A percentile compares a stretch with the other conserved stretches of the same genome.
Evolutionary conservation across 345 rosid genomes (phyloP).

Genomic region (Abelmoschus esculentus): DNA sequence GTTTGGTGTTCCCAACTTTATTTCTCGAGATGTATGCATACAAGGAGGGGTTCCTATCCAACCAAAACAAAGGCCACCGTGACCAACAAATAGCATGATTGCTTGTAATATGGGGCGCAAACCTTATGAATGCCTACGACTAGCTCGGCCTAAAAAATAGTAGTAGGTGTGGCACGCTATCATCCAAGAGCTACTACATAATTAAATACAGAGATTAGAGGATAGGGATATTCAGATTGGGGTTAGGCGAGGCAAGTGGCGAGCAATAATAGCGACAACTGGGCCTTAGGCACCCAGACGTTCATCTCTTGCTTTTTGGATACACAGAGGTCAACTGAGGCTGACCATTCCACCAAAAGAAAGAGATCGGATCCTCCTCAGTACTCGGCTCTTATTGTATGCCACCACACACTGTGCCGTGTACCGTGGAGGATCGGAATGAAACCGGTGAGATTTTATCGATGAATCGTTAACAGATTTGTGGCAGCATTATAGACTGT

Average conservation of each 20-base stretch:
- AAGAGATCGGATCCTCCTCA: too few relatives aligned
- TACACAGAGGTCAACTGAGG: not conserved
- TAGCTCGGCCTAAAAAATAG: too few relatives aligned
- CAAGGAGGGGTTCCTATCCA: not conserved
- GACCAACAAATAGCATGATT: too few relatives aligned
- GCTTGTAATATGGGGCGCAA: too few relatives aligned
- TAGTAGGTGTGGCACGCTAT: not conserved
- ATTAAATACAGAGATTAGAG: not conserved
- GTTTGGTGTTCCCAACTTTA: not conserved
- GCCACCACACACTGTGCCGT: too few relatives aligned
- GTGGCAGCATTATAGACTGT: not conserved
- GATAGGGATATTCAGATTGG: not conserved
- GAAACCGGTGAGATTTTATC: not conserved
- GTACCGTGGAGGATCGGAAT: not conserved
- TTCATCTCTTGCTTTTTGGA: conserved; percentile 3
- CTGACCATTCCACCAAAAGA: not conserved
- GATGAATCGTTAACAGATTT: not conserved
- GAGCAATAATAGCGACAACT: conserved; percentile 33
- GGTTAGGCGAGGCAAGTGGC: conserved; percentile 18
- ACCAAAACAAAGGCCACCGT: not conserved
- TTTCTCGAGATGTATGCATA: not conserved
- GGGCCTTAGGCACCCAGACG: conserved; percentile 30
- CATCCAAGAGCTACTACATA: not conserved
- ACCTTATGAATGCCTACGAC: too few relatives aligned
- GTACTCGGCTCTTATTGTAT: too few relatives aligned